These are phyloP conservation scores for Lasiosphaeria ovina DNA, from an alignment of 495 filamentous ascomycete species.

Conservation along the genomic window DNA sequence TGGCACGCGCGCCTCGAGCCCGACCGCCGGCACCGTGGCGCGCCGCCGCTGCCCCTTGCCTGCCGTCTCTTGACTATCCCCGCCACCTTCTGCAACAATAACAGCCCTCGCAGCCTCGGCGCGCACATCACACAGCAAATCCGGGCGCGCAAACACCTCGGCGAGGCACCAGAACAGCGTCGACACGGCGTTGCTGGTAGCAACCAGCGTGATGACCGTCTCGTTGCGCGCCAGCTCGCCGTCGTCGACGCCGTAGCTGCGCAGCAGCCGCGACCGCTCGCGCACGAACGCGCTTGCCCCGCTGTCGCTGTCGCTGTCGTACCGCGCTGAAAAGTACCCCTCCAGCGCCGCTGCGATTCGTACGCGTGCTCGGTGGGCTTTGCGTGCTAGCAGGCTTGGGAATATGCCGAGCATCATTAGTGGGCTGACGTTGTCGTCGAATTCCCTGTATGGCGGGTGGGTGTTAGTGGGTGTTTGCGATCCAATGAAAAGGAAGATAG, in stretches of 20 bases:
- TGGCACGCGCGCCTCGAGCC: conserved; percentile 16
- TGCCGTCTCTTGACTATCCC: too few relatives aligned
- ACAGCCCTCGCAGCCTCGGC: conserved; percentile 10
- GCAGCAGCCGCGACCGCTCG: conserved; percentile 7
- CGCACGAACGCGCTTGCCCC: conserved; percentile 9
- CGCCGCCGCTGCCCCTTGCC: background rate
- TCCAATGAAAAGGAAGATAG: too few relatives aligned
- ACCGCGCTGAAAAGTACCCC: conserved; percentile 9
- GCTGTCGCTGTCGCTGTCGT: conserved; percentile 4
- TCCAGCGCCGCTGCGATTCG: conserved; percentile 16
- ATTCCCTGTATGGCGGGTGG: conserved; percentile 10
- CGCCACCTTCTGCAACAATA: too few relatives aligned
- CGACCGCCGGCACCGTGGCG: background rate
- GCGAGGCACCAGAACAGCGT: conserved; percentile 22
- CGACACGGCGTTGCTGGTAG: conserved; percentile 22
- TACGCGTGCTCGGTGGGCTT: conserved; percentile 25
- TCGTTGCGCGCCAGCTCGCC: conserved; percentile 17
- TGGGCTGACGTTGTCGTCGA: conserved; percentile 30
- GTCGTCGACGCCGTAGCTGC: conserved; percentile 6
- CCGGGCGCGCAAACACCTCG: conserved; percentile 12
- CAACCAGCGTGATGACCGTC: conserved; percentile 14
- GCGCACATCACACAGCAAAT: conserved; percentile 12
- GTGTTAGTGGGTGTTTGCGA: too few relatives aligned
- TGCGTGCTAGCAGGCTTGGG: conserved; percentile 31
- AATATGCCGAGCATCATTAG: conserved; percentile 26